Percentiles rank a stretch among this genome's conserved stretches.
Evolutionary conservation across 768 basidiomycete species (phyloP).

Genomic region (Russula emetica): DNA sequence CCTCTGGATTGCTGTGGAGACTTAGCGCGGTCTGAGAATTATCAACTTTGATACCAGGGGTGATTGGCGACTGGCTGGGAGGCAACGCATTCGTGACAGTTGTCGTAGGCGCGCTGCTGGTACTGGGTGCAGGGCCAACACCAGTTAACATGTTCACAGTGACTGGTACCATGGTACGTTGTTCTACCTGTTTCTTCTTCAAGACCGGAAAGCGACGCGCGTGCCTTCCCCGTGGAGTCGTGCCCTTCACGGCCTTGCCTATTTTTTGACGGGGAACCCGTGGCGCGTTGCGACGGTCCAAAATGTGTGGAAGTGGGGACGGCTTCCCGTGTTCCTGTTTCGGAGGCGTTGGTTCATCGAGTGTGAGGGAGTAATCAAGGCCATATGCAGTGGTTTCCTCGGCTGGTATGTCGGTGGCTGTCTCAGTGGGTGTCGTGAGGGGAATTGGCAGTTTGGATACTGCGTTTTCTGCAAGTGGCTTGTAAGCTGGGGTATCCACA

Average conservation of each 20-base stretch:
- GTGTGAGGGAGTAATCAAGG: neutral
- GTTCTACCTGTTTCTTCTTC: conserved; percentile 16
- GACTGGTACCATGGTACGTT: conserved; percentile 11
- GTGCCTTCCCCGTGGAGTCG: neutral
- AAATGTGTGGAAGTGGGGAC: conserved; percentile 13
- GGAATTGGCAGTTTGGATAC: neutral
- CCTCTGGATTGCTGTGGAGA: conserved; percentile 1
- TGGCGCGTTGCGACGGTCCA: conserved; percentile 15
- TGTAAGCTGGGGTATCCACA: neutral
- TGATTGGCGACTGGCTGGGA: neutral
- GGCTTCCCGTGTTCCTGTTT: conserved; percentile 21
- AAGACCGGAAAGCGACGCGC: conserved; percentile 13
- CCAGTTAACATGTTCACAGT: conserved; percentile 21
- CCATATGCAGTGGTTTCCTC: neutral
- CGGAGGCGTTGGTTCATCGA: conserved; percentile 6
- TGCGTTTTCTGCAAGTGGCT: neutral
- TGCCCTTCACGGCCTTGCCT: conserved; percentile 2
- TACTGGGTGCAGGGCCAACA: conserved; percentile 9
- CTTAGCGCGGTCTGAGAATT: conserved; percentile 13
- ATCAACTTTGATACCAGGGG: conserved; percentile 8
- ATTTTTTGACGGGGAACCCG: conserved; percentile 15
- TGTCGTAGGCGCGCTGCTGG: neutral
- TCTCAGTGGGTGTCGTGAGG: neutral
- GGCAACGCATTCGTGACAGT: conserved; percentile 7
- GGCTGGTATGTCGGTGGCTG: neutral